Conservation (phyloP, 352 stramenopile genomes). For the Phytophthora macrochlamydospora region DNA sequence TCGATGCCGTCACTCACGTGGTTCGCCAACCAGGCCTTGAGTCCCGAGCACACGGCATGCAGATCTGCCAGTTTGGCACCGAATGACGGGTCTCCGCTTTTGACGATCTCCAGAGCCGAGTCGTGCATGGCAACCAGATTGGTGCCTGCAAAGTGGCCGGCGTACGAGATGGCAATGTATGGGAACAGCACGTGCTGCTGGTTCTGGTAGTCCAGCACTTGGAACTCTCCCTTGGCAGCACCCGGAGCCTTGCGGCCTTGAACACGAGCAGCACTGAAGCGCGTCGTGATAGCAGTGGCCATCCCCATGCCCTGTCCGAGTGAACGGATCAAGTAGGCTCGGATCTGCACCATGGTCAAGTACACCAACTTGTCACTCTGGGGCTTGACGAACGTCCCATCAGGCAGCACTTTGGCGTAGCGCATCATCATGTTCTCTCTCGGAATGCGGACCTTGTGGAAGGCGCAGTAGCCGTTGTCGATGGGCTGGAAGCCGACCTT, state of each 20-base stretch:
- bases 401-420: constrained; percentile 41
- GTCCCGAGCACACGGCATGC: constrained; percentile 55
- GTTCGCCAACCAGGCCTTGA: constrained; percentile 60
- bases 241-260: background rate
- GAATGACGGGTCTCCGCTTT: constrained; percentile 39
- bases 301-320: constrained; percentile 11
- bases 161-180: constrained; percentile 17
- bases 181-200: constrained; percentile 42
- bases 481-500: constrained; percentile 52
- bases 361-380: constrained; percentile 74
- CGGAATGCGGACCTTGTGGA: constrained; percentile 20
- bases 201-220: constrained; percentile 52
- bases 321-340: constrained; percentile 27
- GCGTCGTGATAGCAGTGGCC: constrained; percentile 44
- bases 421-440: constrained; percentile 34
- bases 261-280: constrained; percentile 2
- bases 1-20: constrained; percentile 54
- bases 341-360: constrained; percentile 56
- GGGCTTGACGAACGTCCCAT: constrained; percentile 60
- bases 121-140: background rate
- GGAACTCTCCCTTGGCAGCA: constrained; percentile 23
- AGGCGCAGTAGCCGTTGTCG: constrained; percentile 27
- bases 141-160: background rate
- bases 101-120: constrained; percentile 27
- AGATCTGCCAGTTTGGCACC: constrained; percentile 49